A percentile compares a stretch with the other conserved stretches of the same genome.
Conservation (phyloP, 306 rosid species). For the Pachyrhizus erosus region DNA sequence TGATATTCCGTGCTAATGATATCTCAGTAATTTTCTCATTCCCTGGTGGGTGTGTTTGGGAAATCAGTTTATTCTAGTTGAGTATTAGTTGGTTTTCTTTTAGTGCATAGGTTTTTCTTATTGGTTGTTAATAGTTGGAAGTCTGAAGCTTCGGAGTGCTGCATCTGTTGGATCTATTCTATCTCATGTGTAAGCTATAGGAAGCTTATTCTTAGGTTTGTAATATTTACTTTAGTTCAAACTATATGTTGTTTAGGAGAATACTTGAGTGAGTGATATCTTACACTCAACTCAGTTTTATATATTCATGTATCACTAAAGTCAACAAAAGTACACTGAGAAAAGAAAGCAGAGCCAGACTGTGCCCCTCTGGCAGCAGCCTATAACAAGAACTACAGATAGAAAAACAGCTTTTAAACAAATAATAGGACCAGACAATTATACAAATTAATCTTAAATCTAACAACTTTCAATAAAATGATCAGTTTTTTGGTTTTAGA, state of each 20-base stretch:
- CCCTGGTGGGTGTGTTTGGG: not conserved
- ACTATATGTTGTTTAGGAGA: too few relatives aligned
- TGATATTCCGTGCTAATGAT: not conserved
- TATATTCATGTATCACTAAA: too few relatives aligned
- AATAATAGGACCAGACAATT: too few relatives aligned
- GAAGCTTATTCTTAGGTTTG: not conserved
- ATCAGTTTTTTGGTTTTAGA: not conserved
- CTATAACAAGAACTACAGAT: too few relatives aligned
- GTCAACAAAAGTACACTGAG: too few relatives aligned
- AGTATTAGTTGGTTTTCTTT: not conserved
- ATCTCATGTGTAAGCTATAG: not conserved
- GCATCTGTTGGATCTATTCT: slow-evolving; percentile 13
- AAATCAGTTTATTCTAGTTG: not conserved
- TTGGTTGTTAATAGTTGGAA: not conserved
- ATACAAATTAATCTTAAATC: too few relatives aligned
- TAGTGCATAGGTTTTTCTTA: not conserved
- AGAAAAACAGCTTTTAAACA: too few relatives aligned
- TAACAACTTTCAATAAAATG: not conserved
- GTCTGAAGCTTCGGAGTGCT: not conserved
- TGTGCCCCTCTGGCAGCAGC: too few relatives aligned
- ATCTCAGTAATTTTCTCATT: not conserved
- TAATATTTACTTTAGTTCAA: not conserved
- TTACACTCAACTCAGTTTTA: too few relatives aligned
- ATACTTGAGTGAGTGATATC: too few relatives aligned
- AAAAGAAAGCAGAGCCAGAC: too few relatives aligned